Evolutionary conservation across 2,329 filamentous ascomycete genomes (phyloP), one percentile per base, ranked within the genome.

Genomic region (Domatiomyces globalis): DNA sequence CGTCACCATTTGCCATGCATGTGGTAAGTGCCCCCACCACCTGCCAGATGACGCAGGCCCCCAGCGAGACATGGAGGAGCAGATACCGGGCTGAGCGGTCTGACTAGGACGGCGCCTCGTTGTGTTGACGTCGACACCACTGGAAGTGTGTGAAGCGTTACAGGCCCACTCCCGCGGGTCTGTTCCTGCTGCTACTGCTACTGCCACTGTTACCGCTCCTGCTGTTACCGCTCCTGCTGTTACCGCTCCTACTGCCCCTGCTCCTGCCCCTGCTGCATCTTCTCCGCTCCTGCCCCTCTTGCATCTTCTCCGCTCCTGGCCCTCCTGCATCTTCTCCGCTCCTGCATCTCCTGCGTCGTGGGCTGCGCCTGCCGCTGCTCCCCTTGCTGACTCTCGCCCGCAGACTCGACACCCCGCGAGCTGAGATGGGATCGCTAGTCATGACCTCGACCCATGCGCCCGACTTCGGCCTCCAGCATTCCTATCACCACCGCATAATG

Each of bases 361-460:
- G 39, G 20, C 43, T n/a, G 17, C 25, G n/a, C 36, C 45, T 51
- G 19, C 43, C 47, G 48, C 10, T 49, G n/a, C 19, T 19, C 43
- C 43, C 36, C 17, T 54, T 56, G 51, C 56, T 51, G 50, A 43
- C 22, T 8, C 36, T n/a, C 45, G 27, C n/a, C 47, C 43, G 36
- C 57, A 60, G 57, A 54, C 54, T 46, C 45, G 57, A 29, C 50
- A 52, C 51, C 25, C 48, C 33, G 52, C 49, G 43, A 59, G 68
- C 68, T 71, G 77, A 72, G 66, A 81, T 80, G 78, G 76, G 75
- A 71, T 78, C 77, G 65, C 68, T 80, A 60, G 70, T 79, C 63
- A 68, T 79, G 62, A 73, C 72, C 70, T 86, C 90, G 73, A 81
- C 81, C 72, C 12, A 39, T 39, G 80, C 81, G 70, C 78, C 85